Conservation (phyloP, 345 rosid genomes). For the Xanthoceras sorbifolium region DNA sequence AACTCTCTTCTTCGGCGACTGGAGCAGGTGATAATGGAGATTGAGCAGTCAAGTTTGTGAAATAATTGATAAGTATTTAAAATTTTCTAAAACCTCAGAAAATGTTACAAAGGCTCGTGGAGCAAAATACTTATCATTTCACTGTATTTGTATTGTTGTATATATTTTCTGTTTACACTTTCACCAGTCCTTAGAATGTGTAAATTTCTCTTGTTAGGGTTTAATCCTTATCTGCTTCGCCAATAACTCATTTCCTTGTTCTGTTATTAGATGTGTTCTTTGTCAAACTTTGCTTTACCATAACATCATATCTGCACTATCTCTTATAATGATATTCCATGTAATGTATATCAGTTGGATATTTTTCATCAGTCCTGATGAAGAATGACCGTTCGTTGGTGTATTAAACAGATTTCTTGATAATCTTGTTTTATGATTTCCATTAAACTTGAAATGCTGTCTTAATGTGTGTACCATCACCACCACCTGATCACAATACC, state of each 20-base stretch:
- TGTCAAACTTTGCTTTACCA: not conserved
- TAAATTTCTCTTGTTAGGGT: not conserved
- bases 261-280: not conserved
- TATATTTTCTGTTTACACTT: not conserved
- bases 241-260: no score
- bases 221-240: not conserved
- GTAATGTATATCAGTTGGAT: not conserved
- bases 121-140: not conserved
- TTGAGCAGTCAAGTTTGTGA: no score
- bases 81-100: slow-evolving; percentile 11
- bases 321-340: not conserved
- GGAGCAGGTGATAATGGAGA: no score
- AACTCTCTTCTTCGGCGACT: no score
- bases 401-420: not conserved
- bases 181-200: not conserved
- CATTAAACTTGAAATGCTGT: not conserved
- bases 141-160: not conserved
- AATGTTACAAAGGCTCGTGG: slow-evolving; percentile 47
- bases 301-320: not conserved
- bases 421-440: not conserved
- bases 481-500: no score
- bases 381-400: not conserved
- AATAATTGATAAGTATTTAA: no score
- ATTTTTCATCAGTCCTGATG: no score
- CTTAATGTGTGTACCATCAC: not conserved